These are phyloP conservation scores for Bothriochloa decipiens DNA, from an alignment of 176 grass and related monocot genomes.

Conservation along the genomic window DNA sequence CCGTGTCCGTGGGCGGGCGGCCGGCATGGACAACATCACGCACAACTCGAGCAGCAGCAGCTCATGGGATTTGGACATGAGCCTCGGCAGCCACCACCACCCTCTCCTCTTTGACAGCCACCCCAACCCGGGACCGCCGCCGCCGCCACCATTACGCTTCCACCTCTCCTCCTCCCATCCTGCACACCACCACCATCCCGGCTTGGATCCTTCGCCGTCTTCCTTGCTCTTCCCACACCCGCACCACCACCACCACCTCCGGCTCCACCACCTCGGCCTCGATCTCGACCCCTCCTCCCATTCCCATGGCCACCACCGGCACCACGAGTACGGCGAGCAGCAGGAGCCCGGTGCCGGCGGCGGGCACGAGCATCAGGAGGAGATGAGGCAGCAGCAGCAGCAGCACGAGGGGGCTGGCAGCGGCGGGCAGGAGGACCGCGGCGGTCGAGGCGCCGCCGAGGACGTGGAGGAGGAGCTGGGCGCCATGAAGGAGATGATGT, in stretches of 20 bases:
- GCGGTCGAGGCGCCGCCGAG: background rate
- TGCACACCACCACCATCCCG: constrained; percentile 30
- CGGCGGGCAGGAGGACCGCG: constrained; percentile 14
- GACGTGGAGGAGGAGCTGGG: constrained; percentile 73
- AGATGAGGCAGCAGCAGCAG: constrained; percentile 39
- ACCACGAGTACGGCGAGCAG: background rate
- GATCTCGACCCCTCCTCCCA: constrained; percentile 39
- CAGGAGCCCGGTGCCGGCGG: background rate
- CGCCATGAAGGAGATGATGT: constrained; percentile 99
- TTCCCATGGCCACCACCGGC: constrained; percentile 41
- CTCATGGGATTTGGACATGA: constrained; percentile 96
- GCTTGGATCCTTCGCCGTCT: constrained; percentile 49
- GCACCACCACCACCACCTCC: constrained; percentile 40
- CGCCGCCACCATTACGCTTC: constrained; percentile 50
- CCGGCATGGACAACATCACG: constrained; percentile 65
- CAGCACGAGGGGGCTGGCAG: background rate
- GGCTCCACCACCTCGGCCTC: constrained; percentile 49
- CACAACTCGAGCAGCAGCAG: constrained; percentile 75
- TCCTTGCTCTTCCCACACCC: constrained; percentile 48
- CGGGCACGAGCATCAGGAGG: constrained; percentile 31
- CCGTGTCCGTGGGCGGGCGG: background rate
- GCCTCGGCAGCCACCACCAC: constrained; percentile 69
- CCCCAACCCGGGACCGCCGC: background rate
- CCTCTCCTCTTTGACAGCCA: no score
- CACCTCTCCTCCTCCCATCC: constrained; percentile 14